phyloP scores from a whole-genome alignment of 371 early-diverging fungal species.

The Lichtheimia ornata region DNA sequence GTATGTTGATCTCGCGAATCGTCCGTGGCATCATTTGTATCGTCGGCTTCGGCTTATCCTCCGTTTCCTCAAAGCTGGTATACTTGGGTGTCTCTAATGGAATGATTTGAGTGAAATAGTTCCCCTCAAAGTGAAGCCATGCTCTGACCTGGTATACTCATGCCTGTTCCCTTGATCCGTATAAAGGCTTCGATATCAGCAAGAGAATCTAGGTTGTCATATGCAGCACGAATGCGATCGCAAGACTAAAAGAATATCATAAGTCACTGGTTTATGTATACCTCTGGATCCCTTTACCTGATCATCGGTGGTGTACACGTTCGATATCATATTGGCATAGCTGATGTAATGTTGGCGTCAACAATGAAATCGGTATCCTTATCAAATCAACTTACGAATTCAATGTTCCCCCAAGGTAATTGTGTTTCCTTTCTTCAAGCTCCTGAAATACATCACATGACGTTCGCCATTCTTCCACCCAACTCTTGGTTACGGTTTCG shows the following conservation, averaged over 20 bases:
- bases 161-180: conserved; percentile 16
- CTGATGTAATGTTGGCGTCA: background rate
- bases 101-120: background rate
- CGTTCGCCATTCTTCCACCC: conserved; percentile 14
- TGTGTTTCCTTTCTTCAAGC: conserved; percentile 22
- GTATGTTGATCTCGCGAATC: conserved; percentile 25
- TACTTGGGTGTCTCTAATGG: conserved; percentile 7
- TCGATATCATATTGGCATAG: conserved; percentile 32
- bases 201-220: conserved; percentile 15
- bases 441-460: conserved; percentile 14
- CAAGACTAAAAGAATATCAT: conserved; percentile 11
- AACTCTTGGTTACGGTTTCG: conserved; percentile 5
- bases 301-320: conserved; percentile 24
- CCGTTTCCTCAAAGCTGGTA: conserved; percentile 3
- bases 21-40: conserved; percentile 6
- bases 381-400: conserved; percentile 7
- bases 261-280: background rate
- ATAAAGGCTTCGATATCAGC: conserved; percentile 21
- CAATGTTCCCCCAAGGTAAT: conserved; percentile 20
- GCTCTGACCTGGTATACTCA: conserved; percentile 17
- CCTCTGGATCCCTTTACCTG: conserved; percentile 14
- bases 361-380: background rate
- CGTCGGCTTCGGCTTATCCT: background rate
- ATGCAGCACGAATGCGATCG: conserved; percentile 20
- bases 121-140: background rate